A percentile compares a stretch with the other conserved stretches of the same genome.
These are phyloP conservation scores for Orbilia oligospora DNA, from an alignment of 2,329 filamentous ascomycete genomes.

Conservation along the genomic window DNA sequence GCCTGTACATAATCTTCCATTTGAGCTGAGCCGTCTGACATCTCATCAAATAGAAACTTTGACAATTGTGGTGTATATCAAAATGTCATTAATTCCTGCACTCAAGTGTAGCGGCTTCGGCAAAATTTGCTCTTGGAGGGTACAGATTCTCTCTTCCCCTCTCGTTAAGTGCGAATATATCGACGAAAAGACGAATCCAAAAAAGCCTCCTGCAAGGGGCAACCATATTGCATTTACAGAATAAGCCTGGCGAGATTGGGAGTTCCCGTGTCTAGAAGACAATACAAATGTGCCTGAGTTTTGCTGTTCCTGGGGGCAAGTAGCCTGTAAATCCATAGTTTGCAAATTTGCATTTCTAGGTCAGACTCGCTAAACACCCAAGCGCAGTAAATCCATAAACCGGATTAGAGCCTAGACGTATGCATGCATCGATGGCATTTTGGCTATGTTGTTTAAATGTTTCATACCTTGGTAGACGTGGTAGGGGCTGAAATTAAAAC, in stretches of 20 bases:
- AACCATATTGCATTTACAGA: constrained; percentile 17
- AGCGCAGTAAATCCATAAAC: constrained; percentile 4
- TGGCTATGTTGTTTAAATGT: constrained; percentile 55
- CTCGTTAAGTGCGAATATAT: constrained; percentile 14
- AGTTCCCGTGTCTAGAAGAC: constrained; percentile 26
- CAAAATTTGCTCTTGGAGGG: constrained; percentile 18
- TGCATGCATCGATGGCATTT: constrained; percentile 23
- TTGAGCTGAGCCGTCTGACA: constrained; percentile 33
- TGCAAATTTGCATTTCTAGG: not conserved
- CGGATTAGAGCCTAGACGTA: constrained; percentile 8
- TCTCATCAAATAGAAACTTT: constrained; percentile 33
- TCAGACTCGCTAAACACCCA: constrained; percentile 18
- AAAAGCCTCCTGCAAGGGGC: constrained; percentile 57
- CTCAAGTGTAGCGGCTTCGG: constrained; percentile 24
- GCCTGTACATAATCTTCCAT: not conserved
- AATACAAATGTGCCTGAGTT: constrained; percentile 19
- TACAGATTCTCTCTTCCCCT: not conserved
- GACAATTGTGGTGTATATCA: constrained; percentile 41
- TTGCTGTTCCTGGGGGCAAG: constrained; percentile 27
- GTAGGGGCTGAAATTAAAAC: constrained; percentile 43
- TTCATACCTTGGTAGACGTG: constrained; percentile 49
- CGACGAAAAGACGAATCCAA: not conserved
- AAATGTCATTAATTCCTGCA: constrained; percentile 16
- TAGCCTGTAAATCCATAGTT: constrained; percentile 12
- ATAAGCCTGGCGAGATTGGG: constrained; percentile 35